Percentiles rank a stretch among this genome's conserved stretches.
Conservation (phyloP, 2,329 filamentous ascomycete genomes). For the Fusarium nodosum region DNA sequence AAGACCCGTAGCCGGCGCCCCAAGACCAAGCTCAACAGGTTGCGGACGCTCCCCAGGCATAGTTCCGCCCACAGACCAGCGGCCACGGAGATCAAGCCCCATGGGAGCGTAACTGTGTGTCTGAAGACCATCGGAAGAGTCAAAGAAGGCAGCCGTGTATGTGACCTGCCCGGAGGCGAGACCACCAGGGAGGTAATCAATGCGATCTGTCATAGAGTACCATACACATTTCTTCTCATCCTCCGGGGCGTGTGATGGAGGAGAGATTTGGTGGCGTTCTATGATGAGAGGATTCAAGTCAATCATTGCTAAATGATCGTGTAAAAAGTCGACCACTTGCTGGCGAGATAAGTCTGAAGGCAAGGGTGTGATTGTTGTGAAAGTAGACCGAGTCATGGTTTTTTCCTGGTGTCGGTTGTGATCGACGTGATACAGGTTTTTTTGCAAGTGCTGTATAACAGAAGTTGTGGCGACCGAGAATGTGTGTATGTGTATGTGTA, state of each 20-base stretch:
- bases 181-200: slow-evolving; percentile 79
- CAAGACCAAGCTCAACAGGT: slow-evolving; percentile 74
- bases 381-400: slow-evolving; percentile 64
- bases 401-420: slow-evolving; percentile 19
- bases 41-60: slow-evolving; percentile 77
- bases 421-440: slow-evolving; percentile 20
- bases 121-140: slow-evolving; percentile 78
- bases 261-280: slow-evolving; percentile 75
- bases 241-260: slow-evolving; percentile 73
- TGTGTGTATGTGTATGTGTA: slow-evolving; percentile 7
- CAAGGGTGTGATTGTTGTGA: slow-evolving; percentile 84
- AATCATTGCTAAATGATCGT: slow-evolving; percentile 86
- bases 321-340: slow-evolving; percentile 80
- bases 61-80: slow-evolving; percentile 81
- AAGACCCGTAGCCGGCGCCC: slow-evolving; percentile 75
- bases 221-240: slow-evolving; percentile 81
- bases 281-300: slow-evolving; percentile 87
- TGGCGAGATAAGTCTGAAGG: slow-evolving; percentile 76
- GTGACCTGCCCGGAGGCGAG: slow-evolving; percentile 75
- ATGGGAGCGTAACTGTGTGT: slow-evolving; percentile 88
- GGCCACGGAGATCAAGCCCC: slow-evolving; percentile 82
- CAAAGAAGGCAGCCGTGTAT: slow-evolving; percentile 85
- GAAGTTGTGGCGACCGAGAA: slow-evolving; percentile 2
- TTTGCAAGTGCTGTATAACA: slow-evolving; percentile 1
- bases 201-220: slow-evolving; percentile 84